Percentiles rank a stretch among this genome's conserved stretches.
phyloP scores from a whole-genome alignment of 2,329 filamentous ascomycete genomes.

The Pseudocercospora musae region DNA sequence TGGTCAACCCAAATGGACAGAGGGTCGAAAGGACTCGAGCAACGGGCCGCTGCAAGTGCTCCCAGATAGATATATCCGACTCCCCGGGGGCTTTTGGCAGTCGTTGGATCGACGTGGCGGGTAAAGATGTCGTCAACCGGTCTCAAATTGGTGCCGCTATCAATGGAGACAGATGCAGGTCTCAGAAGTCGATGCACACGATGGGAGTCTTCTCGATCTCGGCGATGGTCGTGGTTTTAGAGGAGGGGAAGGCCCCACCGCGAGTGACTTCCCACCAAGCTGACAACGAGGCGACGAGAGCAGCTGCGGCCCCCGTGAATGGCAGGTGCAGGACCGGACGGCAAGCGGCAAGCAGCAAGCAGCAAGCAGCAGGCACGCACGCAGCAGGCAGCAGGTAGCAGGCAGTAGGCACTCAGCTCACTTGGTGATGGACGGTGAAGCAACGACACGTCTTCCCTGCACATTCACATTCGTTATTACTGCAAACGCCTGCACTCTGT shows the following conservation, averaged over 20 bases:
- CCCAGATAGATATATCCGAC: constrained; percentile 21
- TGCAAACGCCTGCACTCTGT: constrained; percentile 3
- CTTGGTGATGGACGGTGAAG: constrained; percentile 2
- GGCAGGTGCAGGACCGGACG: background rate
- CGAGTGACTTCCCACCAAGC: background rate
- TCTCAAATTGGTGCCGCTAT: constrained; percentile 12
- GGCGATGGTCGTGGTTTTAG: constrained; percentile 11
- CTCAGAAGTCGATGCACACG: constrained; percentile 21
- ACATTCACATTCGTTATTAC: background rate
- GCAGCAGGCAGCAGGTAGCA: background rate
- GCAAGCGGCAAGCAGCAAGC: background rate
- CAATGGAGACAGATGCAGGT: constrained; percentile 19
- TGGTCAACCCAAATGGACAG: constrained; percentile 12
- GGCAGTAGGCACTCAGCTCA: background rate
- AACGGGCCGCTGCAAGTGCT: constrained; percentile 20
- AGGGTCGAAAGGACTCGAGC: constrained; percentile 11
- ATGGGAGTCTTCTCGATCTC: constrained; percentile 16
- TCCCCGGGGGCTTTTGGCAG: constrained; percentile 13
- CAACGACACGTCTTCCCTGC: constrained; percentile 10
- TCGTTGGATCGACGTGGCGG: constrained; percentile 19
- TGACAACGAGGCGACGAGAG: background rate
- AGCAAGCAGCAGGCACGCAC: background rate
- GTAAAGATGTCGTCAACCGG: constrained; percentile 19
- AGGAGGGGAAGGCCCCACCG: constrained; percentile 23
- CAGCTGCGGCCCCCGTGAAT: background rate